A percentile compares a stretch with the other conserved stretches of the same genome.
Conservation (phyloP, 1,139 yeast species). For the Martiniozyma asiatica region DNA sequence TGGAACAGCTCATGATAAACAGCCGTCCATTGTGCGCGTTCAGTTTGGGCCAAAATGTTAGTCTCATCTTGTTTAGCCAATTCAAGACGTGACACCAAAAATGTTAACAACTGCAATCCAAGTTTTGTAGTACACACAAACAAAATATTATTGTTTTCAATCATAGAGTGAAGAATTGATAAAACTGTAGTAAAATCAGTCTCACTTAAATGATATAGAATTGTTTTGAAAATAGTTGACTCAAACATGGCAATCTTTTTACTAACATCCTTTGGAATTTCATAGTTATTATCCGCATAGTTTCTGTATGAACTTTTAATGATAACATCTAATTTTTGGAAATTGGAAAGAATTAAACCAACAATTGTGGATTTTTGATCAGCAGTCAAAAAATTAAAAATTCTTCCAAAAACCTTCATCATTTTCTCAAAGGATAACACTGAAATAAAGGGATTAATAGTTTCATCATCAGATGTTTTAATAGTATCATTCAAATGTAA, state of each 20-base stretch:
- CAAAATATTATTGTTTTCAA: conserved; percentile 58
- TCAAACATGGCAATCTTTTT: conserved; percentile 74
- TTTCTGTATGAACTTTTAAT: conserved; percentile 68
- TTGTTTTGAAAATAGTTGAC: conserved; percentile 70
- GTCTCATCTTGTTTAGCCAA: conserved; percentile 77
- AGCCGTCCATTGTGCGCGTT: conserved; percentile 56
- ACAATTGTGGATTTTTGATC: conserved; percentile 72
- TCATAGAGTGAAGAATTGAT: conserved; percentile 63
- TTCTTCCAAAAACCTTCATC: conserved; percentile 77
- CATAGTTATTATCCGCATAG: conserved; percentile 29
- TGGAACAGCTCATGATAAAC: conserved; percentile 78
- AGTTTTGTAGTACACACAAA: conserved; percentile 72
- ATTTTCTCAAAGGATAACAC: conserved; percentile 81
- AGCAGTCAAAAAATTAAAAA: conserved; percentile 68
- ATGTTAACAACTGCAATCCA: conserved; percentile 80
- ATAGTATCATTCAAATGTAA: conserved; percentile 46
- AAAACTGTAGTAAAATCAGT: conserved; percentile 73
- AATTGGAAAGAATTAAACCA: conserved; percentile 69
- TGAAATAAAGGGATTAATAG: conserved; percentile 73
- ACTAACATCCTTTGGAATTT: conserved; percentile 41
- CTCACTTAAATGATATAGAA: conserved; percentile 77
- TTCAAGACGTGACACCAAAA: conserved; percentile 85
- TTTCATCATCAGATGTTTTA: conserved; percentile 34
- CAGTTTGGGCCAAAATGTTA: conserved; percentile 29
- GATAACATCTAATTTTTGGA: conserved; percentile 71